Conservation (phyloP, 768 basidiomycete genomes). For the Lentinula sp. region DNA sequence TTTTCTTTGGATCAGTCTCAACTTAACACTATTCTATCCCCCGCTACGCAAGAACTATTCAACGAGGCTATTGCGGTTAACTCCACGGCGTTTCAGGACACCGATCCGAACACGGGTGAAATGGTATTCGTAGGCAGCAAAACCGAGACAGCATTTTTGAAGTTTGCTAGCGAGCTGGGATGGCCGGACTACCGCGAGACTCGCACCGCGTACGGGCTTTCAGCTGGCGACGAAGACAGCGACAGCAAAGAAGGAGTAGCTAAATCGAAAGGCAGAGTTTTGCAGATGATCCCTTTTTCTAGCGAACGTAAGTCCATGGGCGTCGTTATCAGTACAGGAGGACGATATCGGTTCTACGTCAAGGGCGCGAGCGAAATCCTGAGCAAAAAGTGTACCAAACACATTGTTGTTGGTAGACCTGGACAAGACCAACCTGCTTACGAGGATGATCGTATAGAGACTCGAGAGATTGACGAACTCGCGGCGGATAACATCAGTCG, state of each 20-base stretch:
- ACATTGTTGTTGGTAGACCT: slow-evolving; percentile 61
- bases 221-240: background rate
- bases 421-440: slow-evolving; percentile 20
- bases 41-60: slow-evolving; percentile 57
- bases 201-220: slow-evolving; percentile 36
- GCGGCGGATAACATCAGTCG: slow-evolving; percentile 79
- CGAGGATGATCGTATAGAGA: slow-evolving; percentile 37
- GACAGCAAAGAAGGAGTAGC: background rate
- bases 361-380: slow-evolving; percentile 97
- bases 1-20: slow-evolving; percentile 81
- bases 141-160: slow-evolving; percentile 89
- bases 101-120: slow-evolving; percentile 52
- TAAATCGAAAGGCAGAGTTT: slow-evolving; percentile 40
- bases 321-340: slow-evolving; percentile 63
- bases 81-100: slow-evolving; percentile 91
- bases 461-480: slow-evolving; percentile 54
- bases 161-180: slow-evolving; percentile 73
- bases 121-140: slow-evolving; percentile 81
- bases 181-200: slow-evolving; percentile 71
- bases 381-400: slow-evolving; percentile 63
- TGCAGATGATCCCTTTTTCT: slow-evolving; percentile 92
- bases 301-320: slow-evolving; percentile 95
- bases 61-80: slow-evolving; percentile 88
- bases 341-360: slow-evolving; percentile 63
- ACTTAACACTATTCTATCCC: slow-evolving; percentile 59